Base-by-base conservation (phyloP, 768 basidiomycete species). In the Ramaria rubella region DNA sequence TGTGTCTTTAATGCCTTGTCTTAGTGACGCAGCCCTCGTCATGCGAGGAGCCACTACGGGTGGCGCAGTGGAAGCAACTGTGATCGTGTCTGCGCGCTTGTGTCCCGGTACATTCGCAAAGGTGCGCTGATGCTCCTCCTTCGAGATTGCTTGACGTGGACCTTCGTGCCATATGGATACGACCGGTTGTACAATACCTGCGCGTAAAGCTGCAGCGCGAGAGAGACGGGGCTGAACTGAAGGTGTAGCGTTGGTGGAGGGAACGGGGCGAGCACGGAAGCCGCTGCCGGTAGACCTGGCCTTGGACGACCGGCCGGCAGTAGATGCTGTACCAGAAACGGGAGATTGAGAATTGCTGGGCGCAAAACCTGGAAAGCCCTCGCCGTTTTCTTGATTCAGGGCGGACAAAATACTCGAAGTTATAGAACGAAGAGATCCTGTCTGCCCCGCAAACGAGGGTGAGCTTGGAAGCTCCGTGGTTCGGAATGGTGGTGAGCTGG, bases 71-170 rank as follows among this genome's bases (percentile, higher is more conserved):
- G 84, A 86, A 14, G 89, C 84, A 8, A 93, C 90, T 0, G 72
- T 56, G 50, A 93, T 87, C 6, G 78, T 79, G 60, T 75, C 80
- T 0, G 76, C 48, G 54, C 90, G 85, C 65, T 90, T 90, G 68
- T 93, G 90, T 0, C 90, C 90, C 0, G 90, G 90, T 3, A 91
- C 83, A 59, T 87, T 83, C 23, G 79, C 77, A 66, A 91, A 93
- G 14, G 83, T 86, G 69, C 80, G 72, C 15, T 75, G 75, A 1
- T 77, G 75, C 23, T 77, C 76, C 61, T 86, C 87, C 63, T 85
- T 85, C 6, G 82, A 77, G 23, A 78, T 72, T 0, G 83, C 78
- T 26, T 69, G 71, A 27, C 85, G 80, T 17, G 81, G 79, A 1
- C 61, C 68, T 11, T 68, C 72, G 26, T 68, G 62, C 7, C 68